Conservation (phyloP, 768 basidiomycete genomes). For the Lactifluus volemus region DNA sequence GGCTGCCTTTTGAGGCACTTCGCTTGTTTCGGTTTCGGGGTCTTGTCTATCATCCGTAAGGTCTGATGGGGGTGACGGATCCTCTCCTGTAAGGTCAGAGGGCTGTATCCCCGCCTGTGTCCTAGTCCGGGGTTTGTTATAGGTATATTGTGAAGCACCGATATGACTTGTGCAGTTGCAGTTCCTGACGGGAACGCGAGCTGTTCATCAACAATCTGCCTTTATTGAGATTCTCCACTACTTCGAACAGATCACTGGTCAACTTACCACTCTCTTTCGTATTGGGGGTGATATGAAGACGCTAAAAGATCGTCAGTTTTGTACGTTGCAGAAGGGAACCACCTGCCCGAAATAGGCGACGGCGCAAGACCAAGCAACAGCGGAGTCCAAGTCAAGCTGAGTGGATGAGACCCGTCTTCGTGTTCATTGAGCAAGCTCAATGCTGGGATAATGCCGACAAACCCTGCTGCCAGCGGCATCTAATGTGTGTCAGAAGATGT, state of each 20-base stretch:
- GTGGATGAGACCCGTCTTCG: conserved; percentile 68
- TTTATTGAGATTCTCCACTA: neutral
- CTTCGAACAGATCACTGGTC: neutral
- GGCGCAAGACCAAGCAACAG: conserved; percentile 81
- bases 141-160: conserved; percentile 74
- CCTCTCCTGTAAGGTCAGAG: conserved; percentile 28
- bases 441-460: conserved; percentile 92
- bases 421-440: conserved; percentile 66
- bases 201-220: conserved; percentile 86
- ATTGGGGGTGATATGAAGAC: conserved; percentile 96
- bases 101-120: conserved; percentile 49
- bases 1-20: conserved; percentile 52
- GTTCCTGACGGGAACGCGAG: conserved; percentile 93
- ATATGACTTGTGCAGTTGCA: conserved; percentile 91
- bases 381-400: conserved; percentile 66
- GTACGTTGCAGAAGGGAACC: neutral
- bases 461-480: conserved; percentile 82
- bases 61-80: conserved; percentile 13
- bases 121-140: conserved; percentile 48
- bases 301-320: conserved; percentile 29
- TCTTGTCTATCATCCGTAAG: conserved; percentile 19
- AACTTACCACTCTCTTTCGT: conserved; percentile 82
- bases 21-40: conserved; percentile 30
- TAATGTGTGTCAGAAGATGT: conserved; percentile 15
- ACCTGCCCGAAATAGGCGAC: conserved; percentile 87